phyloP scores from a whole-genome alignment of 257 asterid species.

The Salvia miltiorrhiza region DNA sequence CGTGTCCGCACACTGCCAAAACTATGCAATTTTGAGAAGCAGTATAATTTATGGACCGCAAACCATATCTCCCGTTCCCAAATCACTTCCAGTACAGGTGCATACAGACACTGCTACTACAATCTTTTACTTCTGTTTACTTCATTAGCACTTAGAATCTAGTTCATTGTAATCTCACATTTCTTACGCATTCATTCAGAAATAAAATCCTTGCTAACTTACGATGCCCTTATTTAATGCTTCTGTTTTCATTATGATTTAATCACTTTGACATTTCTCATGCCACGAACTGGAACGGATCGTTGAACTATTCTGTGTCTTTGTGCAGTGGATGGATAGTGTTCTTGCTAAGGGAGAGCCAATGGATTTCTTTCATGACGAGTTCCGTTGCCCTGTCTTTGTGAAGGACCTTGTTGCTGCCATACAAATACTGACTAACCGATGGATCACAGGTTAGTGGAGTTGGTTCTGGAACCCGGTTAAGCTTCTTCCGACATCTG shows the following conservation, averaged over 20 bases:
- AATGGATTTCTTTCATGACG: constrained; percentile 70
- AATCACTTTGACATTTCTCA: background rate
- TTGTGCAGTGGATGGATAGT: constrained; percentile 85
- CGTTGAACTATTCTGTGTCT: background rate
- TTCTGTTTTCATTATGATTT: background rate
- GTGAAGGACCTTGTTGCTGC: constrained; percentile 73
- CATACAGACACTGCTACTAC: background rate
- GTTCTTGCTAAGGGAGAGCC: constrained; percentile 73
- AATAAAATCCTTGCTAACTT: background rate
- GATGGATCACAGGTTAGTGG: constrained; percentile 82
- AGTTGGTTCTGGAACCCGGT: background rate
- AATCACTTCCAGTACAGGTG: constrained; percentile 95
- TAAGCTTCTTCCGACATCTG: background rate
- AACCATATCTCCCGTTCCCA: constrained; percentile 76
- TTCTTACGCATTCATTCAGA: background rate
- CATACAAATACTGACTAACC: constrained; percentile 37
- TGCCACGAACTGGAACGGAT: background rate
- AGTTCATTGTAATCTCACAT: background rate
- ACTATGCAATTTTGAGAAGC: constrained; percentile 87
- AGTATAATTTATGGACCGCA: constrained; percentile 95
- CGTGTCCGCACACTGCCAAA: constrained; percentile 50
- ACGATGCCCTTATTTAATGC: background rate
- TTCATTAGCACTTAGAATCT: background rate
- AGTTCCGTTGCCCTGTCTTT: constrained; percentile 90
- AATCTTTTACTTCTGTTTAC: constrained; percentile 11